Percentiles rank a stretch among this genome's conserved stretches.
Conservation (phyloP, 2,329 filamentous ascomycete genomes). For the Chaetomiaceae sp. region DNA sequence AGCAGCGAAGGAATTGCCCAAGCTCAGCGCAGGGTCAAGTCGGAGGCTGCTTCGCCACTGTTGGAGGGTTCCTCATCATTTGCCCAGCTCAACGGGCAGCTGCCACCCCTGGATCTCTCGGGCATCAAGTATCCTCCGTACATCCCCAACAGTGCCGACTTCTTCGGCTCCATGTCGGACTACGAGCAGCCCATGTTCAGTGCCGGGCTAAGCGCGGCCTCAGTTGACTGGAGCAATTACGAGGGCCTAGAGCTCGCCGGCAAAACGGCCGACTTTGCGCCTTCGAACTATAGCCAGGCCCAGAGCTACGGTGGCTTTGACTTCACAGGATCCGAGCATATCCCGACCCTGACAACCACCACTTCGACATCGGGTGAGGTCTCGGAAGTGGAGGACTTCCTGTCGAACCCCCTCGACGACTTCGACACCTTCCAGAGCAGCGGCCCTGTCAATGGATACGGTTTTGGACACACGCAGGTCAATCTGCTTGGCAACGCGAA, state of each 20-base stretch:
- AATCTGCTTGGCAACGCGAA: conserved; percentile 41
- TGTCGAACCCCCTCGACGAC: conserved; percentile 39
- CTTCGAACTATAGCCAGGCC: conserved; percentile 53
- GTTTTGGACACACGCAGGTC: conserved; percentile 43
- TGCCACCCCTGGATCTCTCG: conserved; percentile 58
- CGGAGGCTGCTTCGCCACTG: conserved; percentile 58
- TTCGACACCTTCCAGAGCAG: conserved; percentile 43
- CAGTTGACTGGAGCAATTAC: conserved; percentile 51
- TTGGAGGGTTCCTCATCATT: conserved; percentile 45
- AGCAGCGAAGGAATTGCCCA: conserved; percentile 34
- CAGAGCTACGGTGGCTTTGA: conserved; percentile 52
- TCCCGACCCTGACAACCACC: conserved; percentile 51
- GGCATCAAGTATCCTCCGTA: conserved; percentile 49
- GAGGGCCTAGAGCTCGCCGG: conserved; percentile 47
- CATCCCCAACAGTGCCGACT: conserved; percentile 46
- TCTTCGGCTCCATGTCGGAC: conserved; percentile 48
- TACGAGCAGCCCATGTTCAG: conserved; percentile 58
- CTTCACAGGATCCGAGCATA: conserved; percentile 51
- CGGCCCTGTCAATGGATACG: conserved; percentile 43
- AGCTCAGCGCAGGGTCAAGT: conserved; percentile 53
- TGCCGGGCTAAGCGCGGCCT: conserved; percentile 55
- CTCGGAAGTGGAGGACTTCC: conserved; percentile 60
- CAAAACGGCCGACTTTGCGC: conserved; percentile 45
- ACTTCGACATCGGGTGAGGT: conserved; percentile 65
- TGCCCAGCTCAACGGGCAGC: conserved; percentile 47